A percentile compares a stretch with the other conserved stretches of the same genome.
These are phyloP conservation scores for Xylariaceae sp. DNA, from an alignment of 2,329 filamentous ascomycete species.

Conservation along the genomic window DNA sequence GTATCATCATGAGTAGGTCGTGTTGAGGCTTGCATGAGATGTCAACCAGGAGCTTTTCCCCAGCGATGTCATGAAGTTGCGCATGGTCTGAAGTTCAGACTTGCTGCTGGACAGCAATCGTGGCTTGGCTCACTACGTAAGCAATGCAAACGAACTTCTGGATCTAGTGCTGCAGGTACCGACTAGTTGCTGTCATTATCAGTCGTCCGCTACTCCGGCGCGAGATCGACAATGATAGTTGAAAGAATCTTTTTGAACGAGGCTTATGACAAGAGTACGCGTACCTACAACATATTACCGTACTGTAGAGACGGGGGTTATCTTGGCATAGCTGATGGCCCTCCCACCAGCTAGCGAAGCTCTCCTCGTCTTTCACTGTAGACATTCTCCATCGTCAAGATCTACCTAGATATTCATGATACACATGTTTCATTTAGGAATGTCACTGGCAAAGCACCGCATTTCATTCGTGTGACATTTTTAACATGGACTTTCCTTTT, in stretches of 20 bases:
- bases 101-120: no score
- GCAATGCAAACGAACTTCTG: no score
- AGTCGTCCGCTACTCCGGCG: not conserved
- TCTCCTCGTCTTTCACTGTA: not conserved
- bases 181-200: not conserved
- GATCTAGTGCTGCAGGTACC: no score
- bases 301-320: not conserved
- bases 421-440: no score
- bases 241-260: not conserved
- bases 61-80: no score
- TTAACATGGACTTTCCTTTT: slow-evolving; percentile 12
- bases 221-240: not conserved
- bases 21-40: slow-evolving; percentile 15
- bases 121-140: no score
- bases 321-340: slow-evolving; percentile 2
- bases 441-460: not conserved
- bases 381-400: not conserved
- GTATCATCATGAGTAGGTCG: not conserved
- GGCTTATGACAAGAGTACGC: not conserved
- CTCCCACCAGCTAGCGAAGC: not conserved
- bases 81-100: no score
- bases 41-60: no score
- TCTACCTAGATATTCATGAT: no score
- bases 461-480: slow-evolving; percentile 12
- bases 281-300: not conserved